Base-by-base conservation (phyloP, 2,329 filamentous ascomycete genomes). In the Clonostachys rhizophaga region DNA sequence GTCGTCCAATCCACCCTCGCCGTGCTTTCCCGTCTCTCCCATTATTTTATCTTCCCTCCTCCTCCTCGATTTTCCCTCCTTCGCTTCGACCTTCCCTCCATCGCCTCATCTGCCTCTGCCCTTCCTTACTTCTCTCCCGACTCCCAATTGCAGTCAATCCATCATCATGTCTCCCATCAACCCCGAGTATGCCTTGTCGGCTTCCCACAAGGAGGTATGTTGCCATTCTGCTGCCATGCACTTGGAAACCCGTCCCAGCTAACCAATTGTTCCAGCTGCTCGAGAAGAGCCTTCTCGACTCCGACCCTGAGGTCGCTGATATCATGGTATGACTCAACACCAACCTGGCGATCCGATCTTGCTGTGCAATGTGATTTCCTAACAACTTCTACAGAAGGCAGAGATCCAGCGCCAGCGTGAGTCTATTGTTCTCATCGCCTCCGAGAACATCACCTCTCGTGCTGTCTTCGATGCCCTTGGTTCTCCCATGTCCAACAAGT, bases 361-460 rank as follows among this genome's bases (percentile, higher is more conserved):
- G 45, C 34, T 37, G 45, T 41, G 18, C 9, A n/a, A 37, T 40
- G 8, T 40, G 8, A 40, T 43, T 43, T 14, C 63, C 63, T 71
- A 55, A 70, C 65, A 47, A 49, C 48, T 49, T 34, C 43, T 55
- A 50, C 58, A 94, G 88, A 87, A 89, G 78, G 84, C 88, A 62
- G 92, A 97, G 75, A 87, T 96, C 64, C 84, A 96, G 81, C 90
- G 94, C 67, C 94, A 99, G 79, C 86, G 90, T 70, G 91, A 99
- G 80, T 97, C 91, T 61, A 95, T 99, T 72, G 89, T 97, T 65
- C 86, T 99, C 67, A 99, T 99, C 63, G 92, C 94, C 64, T 97
- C 94, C 48, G 94, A 99, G 79, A 99, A 99, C 79, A 91, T 99
- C 74, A 99, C 94, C 49, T 99, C 94, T 53, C 91, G 91, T 60